Base-by-base conservation (phyloP, 1,284 basidiomycete species). In the Malassezia furfur region DNA sequence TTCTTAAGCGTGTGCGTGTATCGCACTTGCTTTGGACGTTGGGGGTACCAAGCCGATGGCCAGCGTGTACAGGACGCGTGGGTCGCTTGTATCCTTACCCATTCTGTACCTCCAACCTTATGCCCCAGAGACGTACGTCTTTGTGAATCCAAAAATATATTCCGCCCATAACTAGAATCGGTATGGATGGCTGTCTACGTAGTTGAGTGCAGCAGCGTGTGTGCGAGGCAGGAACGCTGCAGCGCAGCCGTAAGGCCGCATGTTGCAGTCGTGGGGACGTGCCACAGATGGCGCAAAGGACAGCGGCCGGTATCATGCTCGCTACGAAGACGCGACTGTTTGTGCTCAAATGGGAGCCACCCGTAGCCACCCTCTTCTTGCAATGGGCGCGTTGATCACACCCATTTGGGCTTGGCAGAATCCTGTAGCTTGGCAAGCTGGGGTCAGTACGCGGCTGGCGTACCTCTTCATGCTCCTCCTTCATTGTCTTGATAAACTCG, bases 1-100 rank as follows among this genome's bases (percentile, higher is more conserved):
- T 60, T 70, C 66, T 40, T 70, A 69, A 62, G 60, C 22, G 30
- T 41, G 36, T 37, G 51, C 17, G 14, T 17, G 7, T 17, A n/a
- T 15, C 36, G 39, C n/a, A 28, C 39, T 21, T 17, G 21, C 17
- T 40, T 40, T 15, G 39, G 36, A 37, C n/a, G 36, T 37, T 37
- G 36, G 36, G 14, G 36, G 36, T 37, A 17, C 36, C 36, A 17
- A 34, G 32, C 32, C 32, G 3, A 37, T 15, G 36, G 8, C 36
- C 6, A 17, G n/a, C 36, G 36, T 37, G 36, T 3, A 7, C n/a
- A n/a, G 2, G 11, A 17, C 36, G 15, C 36, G 36, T 14, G 11
- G 14, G 17, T 39, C 17, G 40, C 30, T 22, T 45, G 32, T 22
- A 9, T 25, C 35, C 22, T 25, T 21, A 37, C 25, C 46, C 46